Conservation (phyloP, 192 early-diverging fungal species). For the Backusella morwellensis region DNA sequence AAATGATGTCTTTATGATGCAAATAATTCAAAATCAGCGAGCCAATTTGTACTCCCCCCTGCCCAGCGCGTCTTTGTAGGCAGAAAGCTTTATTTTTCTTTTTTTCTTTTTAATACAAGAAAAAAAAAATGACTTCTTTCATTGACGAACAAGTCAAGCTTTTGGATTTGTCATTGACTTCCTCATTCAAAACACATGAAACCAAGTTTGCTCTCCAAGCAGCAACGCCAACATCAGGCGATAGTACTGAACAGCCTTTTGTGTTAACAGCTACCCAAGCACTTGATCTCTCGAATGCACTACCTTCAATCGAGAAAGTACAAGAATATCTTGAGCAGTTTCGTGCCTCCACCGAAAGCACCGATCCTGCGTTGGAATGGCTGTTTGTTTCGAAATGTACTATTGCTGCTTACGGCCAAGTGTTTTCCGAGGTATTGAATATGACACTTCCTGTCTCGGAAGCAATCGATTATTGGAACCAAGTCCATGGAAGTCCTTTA, state of each 20-base stretch:
- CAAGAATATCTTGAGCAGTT: conserved; percentile 5
- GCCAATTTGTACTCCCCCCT: not conserved
- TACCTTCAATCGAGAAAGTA: not conserved
- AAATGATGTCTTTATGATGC: not conserved
- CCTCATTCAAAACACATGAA: not conserved
- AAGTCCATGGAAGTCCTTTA: conserved; percentile 42
- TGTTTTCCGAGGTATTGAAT: conserved; percentile 55
- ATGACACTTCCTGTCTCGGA: conserved; percentile 57
- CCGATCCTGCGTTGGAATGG: conserved; percentile 34
- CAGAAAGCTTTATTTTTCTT: not conserved
- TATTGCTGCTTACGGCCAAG: conserved; percentile 53
- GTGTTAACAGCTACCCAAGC: not conserved
- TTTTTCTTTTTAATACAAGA: not conserved
- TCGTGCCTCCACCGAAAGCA: not conserved
- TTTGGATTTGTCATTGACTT: not conserved
- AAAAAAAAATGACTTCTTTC: not conserved
- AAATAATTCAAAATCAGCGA: not conserved
- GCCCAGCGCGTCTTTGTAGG: not conserved
- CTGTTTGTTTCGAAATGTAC: conserved; percentile 53
- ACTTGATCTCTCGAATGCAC: not conserved
- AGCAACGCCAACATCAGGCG: not conserved
- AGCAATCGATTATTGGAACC: conserved; percentile 68
- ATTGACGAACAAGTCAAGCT: conserved; percentile 1
- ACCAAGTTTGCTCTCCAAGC: not conserved
- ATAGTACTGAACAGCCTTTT: not conserved